Evolutionary conservation across 768 basidiomycete genomes (phyloP).

Genomic region (Mycena pura): DNA sequence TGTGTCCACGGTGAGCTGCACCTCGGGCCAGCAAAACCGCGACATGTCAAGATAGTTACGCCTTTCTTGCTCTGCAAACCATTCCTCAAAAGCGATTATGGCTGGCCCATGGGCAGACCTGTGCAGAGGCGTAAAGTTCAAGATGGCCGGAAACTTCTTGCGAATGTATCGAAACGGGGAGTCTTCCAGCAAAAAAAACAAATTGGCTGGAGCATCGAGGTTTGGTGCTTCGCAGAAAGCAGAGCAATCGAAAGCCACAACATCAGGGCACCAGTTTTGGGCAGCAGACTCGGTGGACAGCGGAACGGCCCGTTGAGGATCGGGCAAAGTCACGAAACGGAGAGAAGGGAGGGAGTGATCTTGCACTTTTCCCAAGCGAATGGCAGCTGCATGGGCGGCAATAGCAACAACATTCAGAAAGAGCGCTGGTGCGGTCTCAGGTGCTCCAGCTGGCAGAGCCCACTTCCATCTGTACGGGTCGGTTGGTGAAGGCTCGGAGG

Average conservation of each 20-base stretch:
- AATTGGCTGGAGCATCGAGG: neutral
- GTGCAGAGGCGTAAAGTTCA: neutral
- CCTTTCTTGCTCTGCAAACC: neutral
- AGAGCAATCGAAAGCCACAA: neutral
- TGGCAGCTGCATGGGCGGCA: conserved; percentile 7
- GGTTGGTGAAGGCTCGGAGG: neutral
- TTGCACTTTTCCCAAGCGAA: conserved; percentile 2
- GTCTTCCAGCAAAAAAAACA: neutral
- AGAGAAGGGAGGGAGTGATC: conserved; percentile 2
- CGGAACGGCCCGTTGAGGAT: conserved; percentile 4
- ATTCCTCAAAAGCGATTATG: neutral
- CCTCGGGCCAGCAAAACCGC: conserved; percentile 11
- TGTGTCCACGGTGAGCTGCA: neutral
- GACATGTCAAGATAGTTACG: neutral
- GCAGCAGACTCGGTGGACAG: conserved; percentile 1
- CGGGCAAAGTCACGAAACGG: neutral
- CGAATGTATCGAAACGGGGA: conserved; percentile 8
- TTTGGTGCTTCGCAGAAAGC: neutral
- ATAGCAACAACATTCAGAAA: conserved; percentile 15
- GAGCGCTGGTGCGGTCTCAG: conserved; percentile 1
- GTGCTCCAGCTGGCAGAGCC: neutral
- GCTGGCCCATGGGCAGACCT: neutral
- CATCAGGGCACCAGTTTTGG: conserved; percentile 12
- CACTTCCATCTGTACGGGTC: conserved; percentile 12
- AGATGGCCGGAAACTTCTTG: neutral